Evolutionary conservation across 2,329 filamentous ascomycete genomes (phyloP).

Genomic region (Xylariaceae sp.): DNA sequence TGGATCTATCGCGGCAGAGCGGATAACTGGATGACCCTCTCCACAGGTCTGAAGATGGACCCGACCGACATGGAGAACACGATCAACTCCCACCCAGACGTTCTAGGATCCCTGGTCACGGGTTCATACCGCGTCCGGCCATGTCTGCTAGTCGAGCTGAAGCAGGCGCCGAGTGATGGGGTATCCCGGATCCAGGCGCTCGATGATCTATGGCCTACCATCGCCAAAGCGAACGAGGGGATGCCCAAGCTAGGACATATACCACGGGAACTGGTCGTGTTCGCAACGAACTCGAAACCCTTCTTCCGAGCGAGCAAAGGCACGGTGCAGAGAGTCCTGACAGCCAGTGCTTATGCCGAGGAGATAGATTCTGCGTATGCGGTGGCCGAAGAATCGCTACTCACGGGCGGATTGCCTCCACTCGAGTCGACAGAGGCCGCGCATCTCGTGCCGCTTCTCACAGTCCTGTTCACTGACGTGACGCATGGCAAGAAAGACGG

Average conservation of each 20-base stretch:
- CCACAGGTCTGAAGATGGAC: slow-evolving; percentile 37
- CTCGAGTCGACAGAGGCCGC: slow-evolving; percentile 13
- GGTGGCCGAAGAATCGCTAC: slow-evolving; percentile 19
- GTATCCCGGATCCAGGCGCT: slow-evolving; percentile 11
- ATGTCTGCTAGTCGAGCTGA: slow-evolving; percentile 25
- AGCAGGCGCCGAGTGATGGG: slow-evolving; percentile 6
- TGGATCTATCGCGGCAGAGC: slow-evolving; percentile 35
- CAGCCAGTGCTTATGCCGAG: slow-evolving; percentile 19
- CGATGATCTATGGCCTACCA: slow-evolving; percentile 21
- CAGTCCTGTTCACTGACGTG: slow-evolving; percentile 18
- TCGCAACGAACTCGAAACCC: slow-evolving; percentile 18
- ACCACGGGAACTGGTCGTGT: slow-evolving; percentile 21
- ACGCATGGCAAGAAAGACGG: slow-evolving; percentile 14
- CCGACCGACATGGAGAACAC: slow-evolving; percentile 38
- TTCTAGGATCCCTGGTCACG: slow-evolving; percentile 22
- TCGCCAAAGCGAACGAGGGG: slow-evolving; percentile 21
- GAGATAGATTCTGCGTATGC: slow-evolving; percentile 25
- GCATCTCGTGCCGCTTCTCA: slow-evolving; percentile 18
- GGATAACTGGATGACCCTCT: slow-evolving; percentile 34
- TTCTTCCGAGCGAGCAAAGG: slow-evolving; percentile 24
- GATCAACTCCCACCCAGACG: slow-evolving; percentile 26
- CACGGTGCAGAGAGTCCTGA: slow-evolving; percentile 23
- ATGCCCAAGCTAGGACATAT: slow-evolving; percentile 23
- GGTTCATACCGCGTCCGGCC: slow-evolving; percentile 24
- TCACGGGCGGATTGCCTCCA: slow-evolving; percentile 14